Conservation (phyloP, 495 filamentous ascomycete species). For the Penicillium robsamsonii region DNA sequence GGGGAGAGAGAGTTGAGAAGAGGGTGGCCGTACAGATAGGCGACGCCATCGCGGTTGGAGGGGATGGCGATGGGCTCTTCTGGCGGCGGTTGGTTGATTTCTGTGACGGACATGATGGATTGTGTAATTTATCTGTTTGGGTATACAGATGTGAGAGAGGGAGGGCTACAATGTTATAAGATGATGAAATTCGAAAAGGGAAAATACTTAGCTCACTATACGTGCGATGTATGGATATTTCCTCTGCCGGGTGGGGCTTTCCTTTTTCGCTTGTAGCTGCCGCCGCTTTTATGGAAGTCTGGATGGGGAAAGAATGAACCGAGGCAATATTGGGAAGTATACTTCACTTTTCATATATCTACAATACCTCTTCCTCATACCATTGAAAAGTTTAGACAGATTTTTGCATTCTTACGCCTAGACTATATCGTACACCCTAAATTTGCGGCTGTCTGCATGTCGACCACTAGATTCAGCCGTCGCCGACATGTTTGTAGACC, state of each 20-base stretch:
- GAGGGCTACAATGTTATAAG: slow-evolving; percentile 6
- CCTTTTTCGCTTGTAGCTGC: not conserved
- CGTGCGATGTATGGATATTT: not conserved
- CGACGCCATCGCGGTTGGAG: slow-evolving; percentile 37
- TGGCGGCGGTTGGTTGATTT: slow-evolving; percentile 17
- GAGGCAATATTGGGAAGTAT: not conserved
- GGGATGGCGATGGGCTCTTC: slow-evolving; percentile 43
- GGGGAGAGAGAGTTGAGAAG: slow-evolving; percentile 70
- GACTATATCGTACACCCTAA: not conserved
- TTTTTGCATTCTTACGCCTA: too few species aligned
- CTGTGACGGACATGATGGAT: slow-evolving; percentile 24
- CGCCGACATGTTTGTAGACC: not conserved
- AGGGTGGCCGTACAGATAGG: slow-evolving; percentile 52
- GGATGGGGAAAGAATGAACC: not conserved
- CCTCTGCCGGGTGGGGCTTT: slow-evolving; percentile 22
- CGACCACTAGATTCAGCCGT: too few species aligned
- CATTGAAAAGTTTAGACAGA: too few species aligned
- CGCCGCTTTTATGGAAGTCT: not conserved
- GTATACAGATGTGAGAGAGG: not conserved
- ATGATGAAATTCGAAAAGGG: not conserved
- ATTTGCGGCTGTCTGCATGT: not conserved
- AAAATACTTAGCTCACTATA: not conserved
- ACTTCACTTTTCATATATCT: too few species aligned
- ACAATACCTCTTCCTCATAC: too few species aligned
- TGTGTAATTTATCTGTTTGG: not conserved